phyloP scores from a whole-genome alignment of 768 basidiomycete genomes.

The Phlebiopsis gigantea region DNA sequence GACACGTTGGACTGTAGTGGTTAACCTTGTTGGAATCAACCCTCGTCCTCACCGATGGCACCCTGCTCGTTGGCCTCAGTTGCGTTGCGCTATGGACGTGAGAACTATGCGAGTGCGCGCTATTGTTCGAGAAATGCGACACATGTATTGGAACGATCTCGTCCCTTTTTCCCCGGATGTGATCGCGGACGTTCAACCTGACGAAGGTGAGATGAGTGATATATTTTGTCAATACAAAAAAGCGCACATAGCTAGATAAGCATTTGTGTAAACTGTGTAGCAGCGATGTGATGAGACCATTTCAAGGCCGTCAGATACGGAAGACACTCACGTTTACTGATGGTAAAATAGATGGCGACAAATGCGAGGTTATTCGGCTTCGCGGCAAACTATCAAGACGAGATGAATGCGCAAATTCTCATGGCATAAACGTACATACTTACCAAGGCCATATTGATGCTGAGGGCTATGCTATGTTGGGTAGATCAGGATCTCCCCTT shows the following conservation, averaged over 20 bases:
- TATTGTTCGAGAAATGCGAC: neutral
- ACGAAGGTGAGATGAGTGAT: neutral
- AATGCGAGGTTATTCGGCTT: conserved; percentile 11
- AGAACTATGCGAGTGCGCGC: neutral
- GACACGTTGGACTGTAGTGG: too few relatives aligned
- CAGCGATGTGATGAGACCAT: neutral
- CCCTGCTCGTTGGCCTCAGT: neutral
- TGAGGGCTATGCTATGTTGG: conserved; percentile 2
- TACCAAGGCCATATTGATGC: conserved; percentile 8
- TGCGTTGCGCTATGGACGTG: neutral
- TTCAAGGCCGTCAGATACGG: neutral
- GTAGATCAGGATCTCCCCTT: neutral
- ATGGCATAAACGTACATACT: neutral
- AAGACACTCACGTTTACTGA: conserved; percentile 12
- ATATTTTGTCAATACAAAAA: neutral
- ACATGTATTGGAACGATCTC: conserved; percentile 7
- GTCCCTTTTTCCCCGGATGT: neutral
- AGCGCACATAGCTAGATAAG: conserved; percentile 13
- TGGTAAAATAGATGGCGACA: conserved; percentile 9
- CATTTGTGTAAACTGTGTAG: conserved; percentile 12
- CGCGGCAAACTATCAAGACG: conserved; percentile 4
- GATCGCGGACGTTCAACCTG: conserved; percentile 12
- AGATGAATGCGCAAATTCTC: neutral
- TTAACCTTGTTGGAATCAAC: neutral
- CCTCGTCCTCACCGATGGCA: neutral